A percentile compares a stretch with the other conserved stretches of the same genome.
phyloP scores from a whole-genome alignment of 176 grass and related monocot genomes.

The Secale cereale region DNA sequence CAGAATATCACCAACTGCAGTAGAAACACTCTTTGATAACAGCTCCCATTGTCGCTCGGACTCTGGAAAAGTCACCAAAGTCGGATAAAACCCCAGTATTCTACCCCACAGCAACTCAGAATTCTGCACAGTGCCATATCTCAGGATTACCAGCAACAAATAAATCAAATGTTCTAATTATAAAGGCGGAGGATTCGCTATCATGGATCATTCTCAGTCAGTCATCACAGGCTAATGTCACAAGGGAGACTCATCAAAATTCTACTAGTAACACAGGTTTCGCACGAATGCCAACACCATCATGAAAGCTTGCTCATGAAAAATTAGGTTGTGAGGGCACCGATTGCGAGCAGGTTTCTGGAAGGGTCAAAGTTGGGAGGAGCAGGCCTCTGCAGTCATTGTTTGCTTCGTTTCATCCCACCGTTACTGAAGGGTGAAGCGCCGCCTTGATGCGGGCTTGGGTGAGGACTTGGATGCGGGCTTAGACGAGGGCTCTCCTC shows the following conservation, averaged over 20 bases:
- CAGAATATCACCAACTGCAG: neutral
- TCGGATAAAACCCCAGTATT: slow-evolving; percentile 11
- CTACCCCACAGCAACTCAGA: slow-evolving; percentile 28
- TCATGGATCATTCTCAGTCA: slow-evolving; percentile 40
- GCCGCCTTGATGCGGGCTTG: slow-evolving; percentile 39
- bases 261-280: slow-evolving; percentile 43
- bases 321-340: slow-evolving; percentile 55
- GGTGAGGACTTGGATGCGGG: slow-evolving; percentile 34
- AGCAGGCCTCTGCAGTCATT: slow-evolving; percentile 36
- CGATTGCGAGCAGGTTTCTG: slow-evolving; percentile 16
- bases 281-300: slow-evolving; percentile 30
- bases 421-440: slow-evolving; percentile 60
- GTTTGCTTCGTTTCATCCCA: slow-evolving; percentile 66
- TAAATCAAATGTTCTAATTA: slow-evolving; percentile 65
- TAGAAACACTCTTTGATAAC: too few species aligned
- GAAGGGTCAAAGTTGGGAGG: slow-evolving; percentile 40
- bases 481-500: slow-evolving; percentile 48
- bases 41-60: too few species aligned
- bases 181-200: slow-evolving; percentile 48
- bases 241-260: slow-evolving; percentile 49
- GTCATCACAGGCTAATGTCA: slow-evolving; percentile 54
- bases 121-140: slow-evolving; percentile 41
- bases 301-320: slow-evolving; percentile 55
- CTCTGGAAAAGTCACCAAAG: neutral
- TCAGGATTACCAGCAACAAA: slow-evolving; percentile 44